phyloP scores from a whole-genome alignment of 805 yeast species.

The Yamadazyma akitaensis region DNA sequence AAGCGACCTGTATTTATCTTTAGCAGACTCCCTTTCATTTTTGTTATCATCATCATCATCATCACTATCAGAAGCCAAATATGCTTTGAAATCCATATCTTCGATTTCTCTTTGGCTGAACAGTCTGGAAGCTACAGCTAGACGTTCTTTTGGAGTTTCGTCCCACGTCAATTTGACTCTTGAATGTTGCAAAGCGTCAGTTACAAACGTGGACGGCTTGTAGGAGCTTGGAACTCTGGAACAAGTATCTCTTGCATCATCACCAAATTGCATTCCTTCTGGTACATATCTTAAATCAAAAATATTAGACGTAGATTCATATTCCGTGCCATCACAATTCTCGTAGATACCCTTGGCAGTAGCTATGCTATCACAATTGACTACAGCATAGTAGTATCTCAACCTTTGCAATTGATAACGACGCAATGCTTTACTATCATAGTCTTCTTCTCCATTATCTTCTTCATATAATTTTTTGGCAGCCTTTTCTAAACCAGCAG shows the following conservation, averaged over 20 bases:
- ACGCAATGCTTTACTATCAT: slow-evolving; percentile 79
- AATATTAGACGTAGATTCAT: slow-evolving; percentile 90
- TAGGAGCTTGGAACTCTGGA: slow-evolving; percentile 69
- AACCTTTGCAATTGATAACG: slow-evolving; percentile 89
- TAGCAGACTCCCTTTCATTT: slow-evolving; percentile 25
- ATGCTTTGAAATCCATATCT: slow-evolving; percentile 90
- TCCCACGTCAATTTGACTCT: slow-evolving; percentile 98
- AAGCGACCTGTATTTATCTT: slow-evolving; percentile 60
- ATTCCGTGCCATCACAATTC: slow-evolving; percentile 92
- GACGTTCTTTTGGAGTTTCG: slow-evolving; percentile 91
- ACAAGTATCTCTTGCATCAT: slow-evolving; percentile 72
- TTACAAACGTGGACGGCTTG: slow-evolving; percentile 77
- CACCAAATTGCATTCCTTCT: slow-evolving; percentile 81
- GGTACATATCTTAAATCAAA: slow-evolving; percentile 93
- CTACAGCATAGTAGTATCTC: slow-evolving; percentile 90
- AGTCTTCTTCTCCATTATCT: slow-evolving; percentile 78
- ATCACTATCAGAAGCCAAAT: slow-evolving; percentile 59
- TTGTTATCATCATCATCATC: slow-evolving; percentile 18
- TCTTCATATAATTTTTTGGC: slow-evolving; percentile 75
- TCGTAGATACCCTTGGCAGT: slow-evolving; percentile 78
- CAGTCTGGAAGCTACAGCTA: slow-evolving; percentile 69
- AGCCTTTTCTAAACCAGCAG: slow-evolving; percentile 51
- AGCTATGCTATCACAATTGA: slow-evolving; percentile 67
- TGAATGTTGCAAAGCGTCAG: slow-evolving; percentile 95
- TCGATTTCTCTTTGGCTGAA: slow-evolving; percentile 86